Evolutionary conservation across 2,329 filamentous ascomycete genomes (phyloP), one percentile per base, ranked within the genome.

Genomic region (Neopestalotiopsis sp.): DNA sequence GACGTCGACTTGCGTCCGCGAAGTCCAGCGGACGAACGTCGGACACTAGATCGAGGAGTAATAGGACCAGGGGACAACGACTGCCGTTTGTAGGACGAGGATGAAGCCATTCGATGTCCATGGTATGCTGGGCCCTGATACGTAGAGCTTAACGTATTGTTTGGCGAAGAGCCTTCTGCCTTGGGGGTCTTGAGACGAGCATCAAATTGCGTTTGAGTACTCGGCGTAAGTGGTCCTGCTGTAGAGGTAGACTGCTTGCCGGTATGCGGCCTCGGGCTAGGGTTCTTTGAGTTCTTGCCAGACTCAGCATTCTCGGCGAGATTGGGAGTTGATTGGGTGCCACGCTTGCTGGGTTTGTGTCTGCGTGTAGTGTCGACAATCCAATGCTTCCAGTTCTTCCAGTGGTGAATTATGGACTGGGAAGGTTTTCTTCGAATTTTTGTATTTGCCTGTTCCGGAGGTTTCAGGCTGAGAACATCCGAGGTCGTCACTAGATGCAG

Each of bases 1-100:
- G 94, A 98, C 0, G 96, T 99, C 0, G 95, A 98, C 79, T 98
- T 98, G 70, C 96, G 90, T 49, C 96, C 95, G 34, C 95, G 90
- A 59, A 98, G 87, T 38, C 95, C 95, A 58, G 88, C 89, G 5
- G 94, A 97, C 2, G 94, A 90, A 45, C 94, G 92, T 12, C 96
- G 90, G 75, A 97, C 92, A 0, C 93, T 93, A 5, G 94, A 94
- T 53, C 94, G 92, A 3, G 96, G 95, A 0, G 96, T 98, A 56
- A 98, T 80, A 0, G 96, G 95, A 2, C 91, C 92, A 0, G 96
- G 96, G 0, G 94, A 97, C 10, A 97, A 82, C 0, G 94, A 97
- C 70, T 94, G 92, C 17, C 94, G 89, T 75, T 91, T 91, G 76
- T 90, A 89, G n/a, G 77, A 81, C 7, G 79, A 74, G 58, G 83